These are phyloP conservation scores for Phytophthora aleatoria DNA, from an alignment of 352 stramenopile species.

Conservation along the genomic window DNA sequence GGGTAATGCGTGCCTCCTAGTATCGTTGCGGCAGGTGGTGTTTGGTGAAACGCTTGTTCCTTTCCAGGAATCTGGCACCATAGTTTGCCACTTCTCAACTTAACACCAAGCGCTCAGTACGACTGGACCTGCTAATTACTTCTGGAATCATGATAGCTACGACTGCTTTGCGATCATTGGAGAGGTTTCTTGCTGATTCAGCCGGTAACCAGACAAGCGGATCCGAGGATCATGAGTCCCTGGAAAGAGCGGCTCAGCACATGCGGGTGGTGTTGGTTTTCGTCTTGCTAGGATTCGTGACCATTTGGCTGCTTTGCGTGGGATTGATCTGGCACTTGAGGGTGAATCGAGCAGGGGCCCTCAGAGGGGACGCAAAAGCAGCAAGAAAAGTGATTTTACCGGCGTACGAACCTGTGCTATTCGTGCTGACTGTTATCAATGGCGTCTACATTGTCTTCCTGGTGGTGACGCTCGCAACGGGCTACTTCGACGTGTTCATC, in stretches of 20 bases:
- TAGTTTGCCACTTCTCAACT: conserved; percentile 28
- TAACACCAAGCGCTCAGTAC: conserved; percentile 6
- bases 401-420: conserved; percentile 47
- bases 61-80: conserved; percentile 5
- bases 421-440: conserved; percentile 29
- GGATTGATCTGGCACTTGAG: conserved; percentile 41
- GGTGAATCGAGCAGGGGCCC: conserved; percentile 33
- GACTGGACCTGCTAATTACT: not conserved
- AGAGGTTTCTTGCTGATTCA: conserved; percentile 23
- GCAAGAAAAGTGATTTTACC: conserved; percentile 51
- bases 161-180: not conserved
- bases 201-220: conserved; percentile 2
- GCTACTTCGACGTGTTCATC: conserved; percentile 25
- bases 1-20: not conserved
- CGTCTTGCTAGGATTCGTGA: conserved; percentile 35
- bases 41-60: conserved; percentile 16
- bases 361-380: conserved; percentile 29
- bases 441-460: conserved; percentile 39
- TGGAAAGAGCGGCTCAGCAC: conserved; percentile 16
- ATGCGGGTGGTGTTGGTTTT: conserved; percentile 32
- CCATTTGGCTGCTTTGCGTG: conserved; percentile 47
- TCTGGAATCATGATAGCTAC: not conserved
- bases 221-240: not conserved
- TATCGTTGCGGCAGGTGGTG: not conserved
- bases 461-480: conserved; percentile 18